A percentile compares a stretch with the other conserved stretches of the same genome.
Evolutionary conservation across 1,139 yeast genomes (phyloP).

Genomic region (Nakaseomyces nivariensis): DNA sequence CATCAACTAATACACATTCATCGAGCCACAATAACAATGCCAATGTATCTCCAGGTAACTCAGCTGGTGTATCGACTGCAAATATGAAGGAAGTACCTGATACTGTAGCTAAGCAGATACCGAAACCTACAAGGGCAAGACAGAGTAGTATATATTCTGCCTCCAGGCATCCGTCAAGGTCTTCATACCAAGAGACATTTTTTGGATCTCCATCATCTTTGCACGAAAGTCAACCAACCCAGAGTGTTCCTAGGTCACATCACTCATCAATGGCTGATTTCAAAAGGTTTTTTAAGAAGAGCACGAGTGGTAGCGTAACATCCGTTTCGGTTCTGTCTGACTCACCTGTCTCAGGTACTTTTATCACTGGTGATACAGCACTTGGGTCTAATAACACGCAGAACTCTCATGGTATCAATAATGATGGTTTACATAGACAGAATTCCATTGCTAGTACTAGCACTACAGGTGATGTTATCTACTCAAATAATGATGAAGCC

Average conservation of each 20-base stretch:
- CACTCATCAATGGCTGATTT: conserved; percentile 72
- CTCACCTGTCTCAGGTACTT: conserved; percentile 18
- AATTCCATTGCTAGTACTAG: conserved; percentile 14
- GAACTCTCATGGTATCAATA: conserved; percentile 9
- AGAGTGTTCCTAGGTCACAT: conserved; percentile 29
- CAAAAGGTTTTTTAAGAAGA: conserved; percentile 49
- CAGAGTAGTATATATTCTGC: conserved; percentile 27
- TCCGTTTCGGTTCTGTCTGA: conserved; percentile 11
- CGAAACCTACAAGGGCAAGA: conserved; percentile 29
- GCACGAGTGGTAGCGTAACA: conserved; percentile 9
- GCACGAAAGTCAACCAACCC: conserved; percentile 18
- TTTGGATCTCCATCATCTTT: conserved; percentile 24
- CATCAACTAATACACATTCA: conserved; percentile 7
- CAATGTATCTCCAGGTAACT: conserved; percentile 3
- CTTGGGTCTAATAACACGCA: conserved; percentile 11
- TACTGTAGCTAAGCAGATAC: conserved; percentile 22
- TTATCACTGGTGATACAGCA: conserved; percentile 1
- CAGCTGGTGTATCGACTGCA: conserved; percentile 1
- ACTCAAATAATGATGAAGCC: conserved; percentile 27
- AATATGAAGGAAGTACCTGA: conserved; percentile 5
- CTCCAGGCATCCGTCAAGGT: conserved; percentile 26
- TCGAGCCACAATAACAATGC: conserved; percentile 7
- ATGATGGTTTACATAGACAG: conserved; percentile 13
- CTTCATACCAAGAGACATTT: conserved; percentile 21
- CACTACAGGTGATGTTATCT: conserved; percentile 20